Evolutionary conservation across 768 basidiomycete species (phyloP), one percentile per base, ranked within the genome.

Genomic region (Lyophyllum semitale): DNA sequence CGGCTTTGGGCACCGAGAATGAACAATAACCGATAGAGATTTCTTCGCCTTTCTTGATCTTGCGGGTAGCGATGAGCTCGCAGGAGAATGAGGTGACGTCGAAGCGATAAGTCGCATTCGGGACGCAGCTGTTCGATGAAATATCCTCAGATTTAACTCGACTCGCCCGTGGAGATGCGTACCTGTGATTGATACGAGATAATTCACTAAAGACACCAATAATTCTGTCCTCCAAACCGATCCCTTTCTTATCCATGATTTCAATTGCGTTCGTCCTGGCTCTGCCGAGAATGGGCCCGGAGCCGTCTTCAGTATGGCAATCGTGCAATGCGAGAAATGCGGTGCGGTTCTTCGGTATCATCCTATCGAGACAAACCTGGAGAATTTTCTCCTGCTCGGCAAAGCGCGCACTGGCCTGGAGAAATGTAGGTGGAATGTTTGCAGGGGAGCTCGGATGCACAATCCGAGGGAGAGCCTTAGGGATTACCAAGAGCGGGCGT

Each of bases 1-100:
- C 47, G 26, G 66, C 55, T 12, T 49, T 48, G 17, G 63, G 22
- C 9, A 38, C 15, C 23, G 48, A 46, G 4, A 59, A 40, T 2
- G 49, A 32, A 45, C 59, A 62, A 60, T 73, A 77, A 2, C 62
- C 47, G 47, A 63, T 54, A 22, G 70, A 68, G 18, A 76, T 62
- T 51, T 75, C 68, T 57, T 76, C 73, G 13, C 67, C 69, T n/a
- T 58, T 52, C 22, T 59, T 59, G 38, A 75, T 74, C 23, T 64
- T 51, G 6, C 69, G 64, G 25, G 59, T 54, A 0, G 73, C 71
- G 27, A 56, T 62, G 2, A 74, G 55, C 33, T 67, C 55, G 18
- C 60, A 59, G 2, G 70, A 71, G 57, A 76, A 68, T 8, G 68
- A 59, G 3, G 60, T 38, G 13, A 58, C 23, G 53, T 67, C 57